These are phyloP conservation scores for Wickerhamomyces sp. DNA, from an alignment of 1,139 yeast species.

Conservation along the genomic window DNA sequence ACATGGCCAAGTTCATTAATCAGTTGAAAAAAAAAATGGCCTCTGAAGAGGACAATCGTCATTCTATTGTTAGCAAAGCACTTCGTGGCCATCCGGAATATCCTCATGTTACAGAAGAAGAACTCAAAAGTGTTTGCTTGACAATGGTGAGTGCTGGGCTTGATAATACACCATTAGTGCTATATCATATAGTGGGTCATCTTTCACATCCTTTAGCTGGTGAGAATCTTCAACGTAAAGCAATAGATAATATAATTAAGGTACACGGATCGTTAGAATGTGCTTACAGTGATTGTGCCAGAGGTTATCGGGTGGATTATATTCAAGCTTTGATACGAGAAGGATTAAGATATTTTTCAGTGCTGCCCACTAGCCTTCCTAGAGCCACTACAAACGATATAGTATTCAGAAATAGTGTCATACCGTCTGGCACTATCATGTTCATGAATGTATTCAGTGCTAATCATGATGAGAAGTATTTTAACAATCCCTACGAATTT, in stretches of 20 bases:
- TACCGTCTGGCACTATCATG: constrained; percentile 54
- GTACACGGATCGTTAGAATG: constrained; percentile 32
- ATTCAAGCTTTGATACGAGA: constrained; percentile 59
- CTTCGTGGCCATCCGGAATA: constrained; percentile 21
- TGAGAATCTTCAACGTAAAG: constrained; percentile 36
- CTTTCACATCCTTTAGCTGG: constrained; percentile 47
- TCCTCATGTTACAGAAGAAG: constrained; percentile 32
- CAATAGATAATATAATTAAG: constrained; percentile 27
- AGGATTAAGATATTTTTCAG: constrained; percentile 58
- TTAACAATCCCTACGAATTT: constrained; percentile 47
- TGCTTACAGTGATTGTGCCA: constrained; percentile 47
- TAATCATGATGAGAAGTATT: constrained; percentile 53
- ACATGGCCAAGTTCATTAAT: constrained; percentile 42
- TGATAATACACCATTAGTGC: constrained; percentile 65
- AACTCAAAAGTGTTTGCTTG: constrained; percentile 59
- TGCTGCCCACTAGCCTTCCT: constrained; percentile 65
- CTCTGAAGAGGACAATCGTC: constrained; percentile 24
- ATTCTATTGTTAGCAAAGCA: constrained; percentile 44
- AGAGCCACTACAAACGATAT: constrained; percentile 52
- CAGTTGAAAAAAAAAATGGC: constrained; percentile 26
- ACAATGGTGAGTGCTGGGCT: constrained; percentile 80
- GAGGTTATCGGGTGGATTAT: constrained; percentile 39
- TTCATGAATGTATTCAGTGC: constrained; percentile 70
- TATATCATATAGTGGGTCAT: constrained; percentile 59
- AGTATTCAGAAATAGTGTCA: constrained; percentile 31